Evolutionary conservation across 208 protist genomes (phyloP), one percentile per base, ranked within the genome.

Genomic region (Borovskyia barvae): DNA sequence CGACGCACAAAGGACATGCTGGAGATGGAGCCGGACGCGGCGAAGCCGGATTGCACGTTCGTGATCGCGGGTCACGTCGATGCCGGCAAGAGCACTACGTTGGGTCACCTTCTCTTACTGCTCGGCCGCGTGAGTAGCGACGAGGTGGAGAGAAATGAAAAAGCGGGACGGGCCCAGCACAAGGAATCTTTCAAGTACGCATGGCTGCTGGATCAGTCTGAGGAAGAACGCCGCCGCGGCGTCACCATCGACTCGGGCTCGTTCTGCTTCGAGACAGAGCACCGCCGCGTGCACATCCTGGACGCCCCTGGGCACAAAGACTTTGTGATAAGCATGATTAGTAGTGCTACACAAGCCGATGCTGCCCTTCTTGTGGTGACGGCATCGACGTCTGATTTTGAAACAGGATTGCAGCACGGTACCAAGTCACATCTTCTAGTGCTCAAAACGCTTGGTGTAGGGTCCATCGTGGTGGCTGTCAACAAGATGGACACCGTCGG

Each of bases 401-500:
- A 99, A 66, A 89, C 97, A 19, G 98, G 98, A 22, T 97, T 99
- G 43, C 92, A 98, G 7, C 81, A 93, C 60, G 98, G 99, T 67
- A 99, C 98, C 1, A 87, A 92, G 53, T 98, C 99, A 58, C 98
- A 99, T 72, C 88, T 98, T 20, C 59, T 98, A 39, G 79, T 99
- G 4, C 93, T 98, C 30, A 99, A 99, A 62, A 99, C 97, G 15
- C 77, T 98, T n/a, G 97, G 98, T 48, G 89, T 99, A 12, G 90
- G 93, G n/a, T 75, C 83, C 20, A 82, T 99, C 19, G 79, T 99
- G 17, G 93, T 99, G 7, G 90, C 88, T n/a, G 87, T 99, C 63
- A 99, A 99, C 88, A 99, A 99, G 84, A 99, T 99, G 98, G 98
- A 99, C 84, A 85, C 88, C 22, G 97, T 99, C 3, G 59, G 75